Evolutionary conservation across 108 stramenopile species (phyloP).

Genomic region (Pseudonitzschia delicatissima): DNA sequence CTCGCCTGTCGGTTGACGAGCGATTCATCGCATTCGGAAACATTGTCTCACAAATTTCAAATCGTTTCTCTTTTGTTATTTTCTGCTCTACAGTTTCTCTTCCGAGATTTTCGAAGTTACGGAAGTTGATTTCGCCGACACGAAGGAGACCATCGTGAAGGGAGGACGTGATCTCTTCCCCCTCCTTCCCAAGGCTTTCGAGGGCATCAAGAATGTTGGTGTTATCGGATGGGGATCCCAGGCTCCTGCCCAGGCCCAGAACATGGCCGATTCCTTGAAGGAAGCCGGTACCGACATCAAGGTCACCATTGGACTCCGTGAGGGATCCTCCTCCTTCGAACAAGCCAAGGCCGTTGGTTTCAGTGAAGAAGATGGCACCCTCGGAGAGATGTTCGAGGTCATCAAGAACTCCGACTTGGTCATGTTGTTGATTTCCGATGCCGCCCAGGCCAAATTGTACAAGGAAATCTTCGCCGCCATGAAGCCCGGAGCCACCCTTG

Average conservation of each 20-base stretch:
- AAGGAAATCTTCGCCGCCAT: conserved; percentile 96
- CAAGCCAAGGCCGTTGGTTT: conserved; percentile 91
- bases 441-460: conserved; percentile 92
- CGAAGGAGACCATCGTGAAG: conserved; percentile 93
- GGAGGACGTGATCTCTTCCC: conserved; percentile 97
- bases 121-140: conserved; percentile 85
- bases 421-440: conserved; percentile 95
- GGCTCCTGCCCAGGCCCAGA: conserved; percentile 97
- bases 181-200: conserved; percentile 91
- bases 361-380: conserved; percentile 86
- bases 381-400: conserved; percentile 96
- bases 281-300: conserved; percentile 82
- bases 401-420: conserved; percentile 93
- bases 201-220: conserved; percentile 94
- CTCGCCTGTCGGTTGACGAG: too few species aligned
- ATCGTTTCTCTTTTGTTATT: neutral
- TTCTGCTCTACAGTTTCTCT: conserved; percentile 58
- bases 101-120: conserved; percentile 88
- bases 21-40: too few species aligned
- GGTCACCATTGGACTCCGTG: conserved; percentile 93
- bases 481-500: conserved; percentile 96
- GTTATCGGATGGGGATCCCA: conserved; percentile 99
- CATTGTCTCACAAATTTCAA: too few species aligned
- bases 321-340: conserved; percentile 88
- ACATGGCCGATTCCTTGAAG: conserved; percentile 87